Percentiles rank a stretch among this genome's conserved stretches.
Evolutionary conservation across 495 filamentous ascomycete genomes (phyloP).

Genomic region (Stereocaulon alpinum): DNA sequence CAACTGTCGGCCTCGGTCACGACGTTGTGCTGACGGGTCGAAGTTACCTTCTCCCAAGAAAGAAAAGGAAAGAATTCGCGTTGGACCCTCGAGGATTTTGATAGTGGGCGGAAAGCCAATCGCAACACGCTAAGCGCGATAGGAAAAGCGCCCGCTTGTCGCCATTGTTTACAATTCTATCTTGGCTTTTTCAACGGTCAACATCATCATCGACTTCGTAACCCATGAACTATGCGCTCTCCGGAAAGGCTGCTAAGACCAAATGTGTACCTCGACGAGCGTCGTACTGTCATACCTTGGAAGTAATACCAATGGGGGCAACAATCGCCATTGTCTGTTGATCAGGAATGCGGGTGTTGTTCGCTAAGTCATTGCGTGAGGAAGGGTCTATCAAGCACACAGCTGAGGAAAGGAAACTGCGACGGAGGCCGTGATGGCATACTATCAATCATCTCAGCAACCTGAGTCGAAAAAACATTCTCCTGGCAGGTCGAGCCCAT

Average conservation of each 20-base stretch:
- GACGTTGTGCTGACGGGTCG: slow-evolving; percentile 40
- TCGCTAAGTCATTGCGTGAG: background rate
- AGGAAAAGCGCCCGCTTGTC: slow-evolving; percentile 1
- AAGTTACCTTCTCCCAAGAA: slow-evolving; percentile 51
- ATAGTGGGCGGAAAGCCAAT: slow-evolving; percentile 7
- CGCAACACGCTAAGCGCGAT: slow-evolving; percentile 7
- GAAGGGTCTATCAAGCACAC: slow-evolving; percentile 12
- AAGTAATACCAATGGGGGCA: background rate
- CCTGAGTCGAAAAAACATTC: slow-evolving; percentile 44
- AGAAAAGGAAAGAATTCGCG: slow-evolving; percentile 30
- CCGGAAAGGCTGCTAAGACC: too few species aligned
- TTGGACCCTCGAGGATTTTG: slow-evolving; percentile 9
- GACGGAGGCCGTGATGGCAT: slow-evolving; percentile 10
- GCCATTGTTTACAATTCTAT: slow-evolving; percentile 6
- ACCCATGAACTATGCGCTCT: too few species aligned
- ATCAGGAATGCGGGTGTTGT: slow-evolving; percentile 7
- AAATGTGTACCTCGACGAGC: background rate
- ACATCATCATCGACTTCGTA: background rate
- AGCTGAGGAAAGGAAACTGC: background rate
- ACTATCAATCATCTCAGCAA: slow-evolving; percentile 15
- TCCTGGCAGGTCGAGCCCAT: slow-evolving; percentile 45
- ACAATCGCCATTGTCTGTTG: slow-evolving; percentile 6
- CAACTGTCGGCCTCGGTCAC: slow-evolving; percentile 29
- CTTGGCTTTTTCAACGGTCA: background rate
- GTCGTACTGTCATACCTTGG: background rate